Evolutionary conservation across 805 yeast species (phyloP).

Genomic region (Metschnikowia cerradonensis): DNA sequence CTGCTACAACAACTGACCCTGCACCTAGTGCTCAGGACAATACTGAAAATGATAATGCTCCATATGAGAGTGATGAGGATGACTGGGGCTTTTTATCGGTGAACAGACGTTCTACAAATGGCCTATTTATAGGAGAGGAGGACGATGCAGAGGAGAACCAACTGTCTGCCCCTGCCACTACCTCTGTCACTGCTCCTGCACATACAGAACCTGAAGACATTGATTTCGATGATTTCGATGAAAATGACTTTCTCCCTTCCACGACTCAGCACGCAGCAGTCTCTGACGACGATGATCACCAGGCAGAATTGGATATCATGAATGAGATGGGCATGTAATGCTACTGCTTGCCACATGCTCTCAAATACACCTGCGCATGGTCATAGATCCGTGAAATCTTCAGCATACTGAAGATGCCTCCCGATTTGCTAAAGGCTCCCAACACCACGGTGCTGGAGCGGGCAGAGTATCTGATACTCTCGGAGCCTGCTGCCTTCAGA

Average conservation of each 20-base stretch:
- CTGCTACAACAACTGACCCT: constrained; percentile 9
- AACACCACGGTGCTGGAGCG: constrained; percentile 52
- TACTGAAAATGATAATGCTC: constrained; percentile 8
- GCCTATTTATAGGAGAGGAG: constrained; percentile 28
- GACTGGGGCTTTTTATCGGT: constrained; percentile 19
- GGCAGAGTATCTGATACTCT: constrained; percentile 10
- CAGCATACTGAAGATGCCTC: constrained; percentile 17
- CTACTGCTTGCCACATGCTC: constrained; percentile 13
- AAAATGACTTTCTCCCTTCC: constrained; percentile 6
- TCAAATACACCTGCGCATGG: constrained; percentile 45
- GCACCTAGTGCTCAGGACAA: constrained; percentile 5
- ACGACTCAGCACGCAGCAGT: constrained; percentile 8
- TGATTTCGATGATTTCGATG: constrained; percentile 19
- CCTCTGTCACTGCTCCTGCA: not conserved
- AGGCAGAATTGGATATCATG: constrained; percentile 24
- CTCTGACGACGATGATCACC: constrained; percentile 14
- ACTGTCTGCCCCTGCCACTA: not conserved
- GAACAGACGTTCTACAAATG: constrained; percentile 15
- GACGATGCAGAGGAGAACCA: constrained; percentile 29
- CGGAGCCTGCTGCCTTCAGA: not conserved
- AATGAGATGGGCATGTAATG: constrained; percentile 32
- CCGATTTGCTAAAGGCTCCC: constrained; percentile 38
- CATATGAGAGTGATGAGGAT: constrained; percentile 15
- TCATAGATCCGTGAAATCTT: constrained; percentile 43
- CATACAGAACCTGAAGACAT: constrained; percentile 11